These are phyloP conservation scores for Eucalyptus viminalis DNA, from an alignment of 345 rosid genomes.

Conservation along the genomic window DNA sequence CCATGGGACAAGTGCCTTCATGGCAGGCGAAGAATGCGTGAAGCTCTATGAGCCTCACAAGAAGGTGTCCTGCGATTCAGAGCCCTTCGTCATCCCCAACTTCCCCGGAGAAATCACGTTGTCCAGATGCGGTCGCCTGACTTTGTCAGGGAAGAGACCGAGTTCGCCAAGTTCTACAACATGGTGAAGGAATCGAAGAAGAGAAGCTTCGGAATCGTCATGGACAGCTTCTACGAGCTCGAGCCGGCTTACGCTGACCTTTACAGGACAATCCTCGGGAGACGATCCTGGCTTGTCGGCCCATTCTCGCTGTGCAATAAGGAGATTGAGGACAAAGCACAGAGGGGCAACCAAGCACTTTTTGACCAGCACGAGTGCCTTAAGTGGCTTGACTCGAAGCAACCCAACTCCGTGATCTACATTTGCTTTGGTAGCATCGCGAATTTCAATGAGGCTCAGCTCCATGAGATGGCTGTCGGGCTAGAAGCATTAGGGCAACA, in stretches of 20 bases:
- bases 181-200: constrained; percentile 18
- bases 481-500: constrained; percentile 23
- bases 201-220: constrained; percentile 41
- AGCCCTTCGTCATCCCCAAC: constrained; percentile 9
- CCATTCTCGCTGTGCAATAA: constrained; percentile 17
- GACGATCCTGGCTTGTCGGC: constrained; percentile 51
- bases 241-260: constrained; percentile 38
- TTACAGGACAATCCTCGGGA: constrained; percentile 19
- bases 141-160: not conserved
- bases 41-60: not conserved
- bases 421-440: constrained; percentile 22
- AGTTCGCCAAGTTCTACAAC: not conserved
- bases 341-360: not conserved
- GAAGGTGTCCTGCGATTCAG: constrained; percentile 10
- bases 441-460: constrained; percentile 5
- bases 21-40: not conserved
- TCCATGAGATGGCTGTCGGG: constrained; percentile 18
- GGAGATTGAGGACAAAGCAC: too few species aligned
- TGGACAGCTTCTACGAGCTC: constrained; percentile 72
- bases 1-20: constrained; percentile 3
- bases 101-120: constrained; percentile 17
- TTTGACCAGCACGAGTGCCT: constrained; percentile 16
- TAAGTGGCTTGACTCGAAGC: constrained; percentile 24
- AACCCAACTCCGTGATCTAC: constrained; percentile 27
- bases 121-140: not conserved